Percentiles rank a stretch among this genome's conserved stretches.
phyloP scores from a whole-genome alignment of 2,329 filamentous ascomycete species.

The Sphaerulina populicola region DNA sequence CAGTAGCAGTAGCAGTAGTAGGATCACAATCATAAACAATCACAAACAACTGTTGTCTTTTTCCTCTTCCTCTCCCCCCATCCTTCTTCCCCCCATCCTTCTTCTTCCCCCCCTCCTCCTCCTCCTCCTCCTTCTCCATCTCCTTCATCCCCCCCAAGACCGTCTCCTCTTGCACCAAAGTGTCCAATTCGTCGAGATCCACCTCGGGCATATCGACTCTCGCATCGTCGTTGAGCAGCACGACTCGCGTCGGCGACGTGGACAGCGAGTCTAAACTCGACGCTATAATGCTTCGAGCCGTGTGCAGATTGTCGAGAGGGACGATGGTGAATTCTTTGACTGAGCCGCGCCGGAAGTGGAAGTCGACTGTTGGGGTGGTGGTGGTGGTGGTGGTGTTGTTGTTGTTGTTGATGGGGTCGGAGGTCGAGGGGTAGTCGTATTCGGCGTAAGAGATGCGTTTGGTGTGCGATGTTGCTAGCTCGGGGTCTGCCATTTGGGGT shows the following conservation, averaged over 20 bases:
- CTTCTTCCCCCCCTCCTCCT: too few relatives aligned
- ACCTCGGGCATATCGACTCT: background rate
- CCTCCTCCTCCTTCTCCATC: too few relatives aligned
- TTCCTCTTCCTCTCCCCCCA: background rate
- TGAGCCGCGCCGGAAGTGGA: background rate
- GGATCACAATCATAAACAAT: constrained; percentile 4
- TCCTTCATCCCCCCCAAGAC: background rate
- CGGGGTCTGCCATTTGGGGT: background rate
- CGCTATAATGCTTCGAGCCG: background rate
- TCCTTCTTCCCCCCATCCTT: too few relatives aligned
- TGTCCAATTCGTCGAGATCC: background rate
- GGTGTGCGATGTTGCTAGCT: background rate
- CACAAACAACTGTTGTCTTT: constrained; percentile 3
- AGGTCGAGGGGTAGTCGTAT: background rate
- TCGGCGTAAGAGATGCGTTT: background rate
- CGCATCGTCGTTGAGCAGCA: background rate
- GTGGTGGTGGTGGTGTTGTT: background rate
- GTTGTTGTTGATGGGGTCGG: too few relatives aligned
- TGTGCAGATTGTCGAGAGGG: background rate
- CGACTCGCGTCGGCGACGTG: background rate
- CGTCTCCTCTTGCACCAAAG: background rate
- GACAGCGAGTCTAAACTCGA: background rate
- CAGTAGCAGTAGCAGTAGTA: background rate
- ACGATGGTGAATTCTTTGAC: background rate
- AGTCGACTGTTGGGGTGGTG: background rate